phyloP scores from a whole-genome alignment of 306 rosid species.

The Inga laurina region DNA sequence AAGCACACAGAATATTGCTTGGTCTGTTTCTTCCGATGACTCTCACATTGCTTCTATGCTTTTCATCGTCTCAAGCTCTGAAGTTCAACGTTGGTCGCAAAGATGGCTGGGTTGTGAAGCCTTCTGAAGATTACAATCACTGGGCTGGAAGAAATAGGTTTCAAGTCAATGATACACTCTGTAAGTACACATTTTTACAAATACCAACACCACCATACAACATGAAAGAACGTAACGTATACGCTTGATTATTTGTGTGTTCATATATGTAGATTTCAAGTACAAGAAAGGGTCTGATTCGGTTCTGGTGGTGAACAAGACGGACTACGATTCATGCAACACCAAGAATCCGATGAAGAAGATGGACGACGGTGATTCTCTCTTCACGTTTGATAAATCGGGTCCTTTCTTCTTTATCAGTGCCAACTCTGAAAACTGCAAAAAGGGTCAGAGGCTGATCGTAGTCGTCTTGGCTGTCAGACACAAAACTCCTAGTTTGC shows the following conservation, averaged over 20 bases:
- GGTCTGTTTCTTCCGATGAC: conserved; percentile 24
- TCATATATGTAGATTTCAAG: conserved; percentile 58
- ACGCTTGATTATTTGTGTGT: neutral
- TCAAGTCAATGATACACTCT: conserved; percentile 75
- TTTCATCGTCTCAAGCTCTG: conserved; percentile 31
- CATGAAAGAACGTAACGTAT: neutral
- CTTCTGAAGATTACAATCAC: conserved; percentile 52
- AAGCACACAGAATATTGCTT: conserved; percentile 11
- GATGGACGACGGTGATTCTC: conserved; percentile 52
- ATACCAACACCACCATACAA: neutral
- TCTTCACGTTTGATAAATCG: conserved; percentile 45
- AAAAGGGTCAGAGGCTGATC: conserved; percentile 54
- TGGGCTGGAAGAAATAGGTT: conserved; percentile 70
- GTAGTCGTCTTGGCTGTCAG: conserved; percentile 54
- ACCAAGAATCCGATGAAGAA: conserved; percentile 42
- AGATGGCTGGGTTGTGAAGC: conserved; percentile 72
- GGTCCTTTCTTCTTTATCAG: conserved; percentile 66
- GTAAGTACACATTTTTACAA: conserved; percentile 38
- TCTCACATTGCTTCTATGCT: conserved; percentile 22
- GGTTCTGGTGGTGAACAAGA: conserved; percentile 59
- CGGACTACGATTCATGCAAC: conserved; percentile 64
- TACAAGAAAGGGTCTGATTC: conserved; percentile 59
- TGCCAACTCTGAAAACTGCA: conserved; percentile 46
- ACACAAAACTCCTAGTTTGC: neutral
- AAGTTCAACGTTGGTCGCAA: conserved; percentile 59